Evolutionary conservation across 1,139 yeast genomes (phyloP), one percentile per base, ranked within the genome.

Genomic region (Candida tetrigidarum): DNA sequence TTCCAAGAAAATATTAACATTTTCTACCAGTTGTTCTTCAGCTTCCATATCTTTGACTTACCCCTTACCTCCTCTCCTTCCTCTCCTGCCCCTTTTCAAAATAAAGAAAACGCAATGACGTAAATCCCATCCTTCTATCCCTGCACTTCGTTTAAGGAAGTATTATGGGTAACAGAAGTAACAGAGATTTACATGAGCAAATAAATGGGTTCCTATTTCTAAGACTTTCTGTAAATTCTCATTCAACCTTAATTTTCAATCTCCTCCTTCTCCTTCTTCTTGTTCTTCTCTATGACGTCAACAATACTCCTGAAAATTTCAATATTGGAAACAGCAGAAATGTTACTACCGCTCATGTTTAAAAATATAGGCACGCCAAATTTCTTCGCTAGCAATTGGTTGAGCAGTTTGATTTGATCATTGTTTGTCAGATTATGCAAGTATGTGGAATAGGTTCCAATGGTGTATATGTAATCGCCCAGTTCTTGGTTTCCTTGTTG

Each of bases 391-490:
- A 58, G 40, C 18, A 57, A 35, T 32, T 46, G 47, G 29, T 50
- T 49, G 30, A 56, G 45, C 42, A 41, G 49, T 37, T 48, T 49
- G 9, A 46, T 45, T 23, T 45, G 41, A 22, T 52, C 52, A 16
- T 44, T 39, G 37, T 47, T 47, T 4, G 41, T 38, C 35, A 29
- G 46, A 9, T 26, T 41, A 16, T 41, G 34, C 20, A 52, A 42
- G 19, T 47, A 44, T 3, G 57, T 52, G 5, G 56, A 49, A 37
- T 52, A 55, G 12, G 51, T 44, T 12, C 47, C 43, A 12, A 58
- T 58, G 1, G 58, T 50, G 42, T 57, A 58, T 7, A 57, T 47
- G 38, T 58, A 58, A 30, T 54, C 47, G 10, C 58, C 60, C 39
- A 55, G 44, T 8, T 36, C 29, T 6, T 38, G 26, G 29, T 54